Evolutionary conservation across 2,329 filamentous ascomycete genomes (phyloP).

Genomic region (Xylariaceae sp.): DNA sequence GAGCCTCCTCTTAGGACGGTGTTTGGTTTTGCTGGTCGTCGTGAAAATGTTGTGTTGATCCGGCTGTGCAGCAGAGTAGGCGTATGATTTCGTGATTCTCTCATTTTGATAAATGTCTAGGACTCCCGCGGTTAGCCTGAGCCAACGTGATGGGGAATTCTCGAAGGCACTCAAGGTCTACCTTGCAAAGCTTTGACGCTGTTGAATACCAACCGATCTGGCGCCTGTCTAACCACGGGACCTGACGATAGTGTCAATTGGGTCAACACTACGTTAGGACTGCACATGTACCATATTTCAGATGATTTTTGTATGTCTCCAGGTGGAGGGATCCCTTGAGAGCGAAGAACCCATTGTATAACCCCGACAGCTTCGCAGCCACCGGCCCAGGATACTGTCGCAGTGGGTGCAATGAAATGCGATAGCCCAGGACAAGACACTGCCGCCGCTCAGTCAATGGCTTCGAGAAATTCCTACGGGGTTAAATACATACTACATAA

Average conservation of each 20-base stretch:
- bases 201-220: too few relatives aligned
- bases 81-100: conserved; percentile 18
- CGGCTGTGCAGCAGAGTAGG: conserved; percentile 9
- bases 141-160: too few relatives aligned
- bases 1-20: conserved; percentile 19
- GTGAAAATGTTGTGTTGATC: conserved; percentile 7
- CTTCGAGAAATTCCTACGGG: too few relatives aligned
- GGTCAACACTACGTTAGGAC: neutral
- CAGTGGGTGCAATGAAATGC: conserved; percentile 17
- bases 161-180: too few relatives aligned
- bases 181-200: too few relatives aligned
- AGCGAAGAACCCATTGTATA: conserved; percentile 20
- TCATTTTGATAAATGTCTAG: conserved; percentile 22
- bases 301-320: conserved; percentile 11
- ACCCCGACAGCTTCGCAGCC: conserved; percentile 20
- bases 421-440: conserved; percentile 2
- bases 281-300: conserved; percentile 14
- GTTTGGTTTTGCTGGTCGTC: conserved; percentile 11
- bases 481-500: too few relatives aligned
- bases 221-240: too few relatives aligned
- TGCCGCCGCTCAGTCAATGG: too few relatives aligned
- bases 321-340: conserved; percentile 17
- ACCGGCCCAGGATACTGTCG: conserved; percentile 19
- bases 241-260: conserved; percentile 19
- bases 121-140: too few relatives aligned